Conservation (phyloP, 2,329 filamentous ascomycete genomes). For the Penicillium italicum region DNA sequence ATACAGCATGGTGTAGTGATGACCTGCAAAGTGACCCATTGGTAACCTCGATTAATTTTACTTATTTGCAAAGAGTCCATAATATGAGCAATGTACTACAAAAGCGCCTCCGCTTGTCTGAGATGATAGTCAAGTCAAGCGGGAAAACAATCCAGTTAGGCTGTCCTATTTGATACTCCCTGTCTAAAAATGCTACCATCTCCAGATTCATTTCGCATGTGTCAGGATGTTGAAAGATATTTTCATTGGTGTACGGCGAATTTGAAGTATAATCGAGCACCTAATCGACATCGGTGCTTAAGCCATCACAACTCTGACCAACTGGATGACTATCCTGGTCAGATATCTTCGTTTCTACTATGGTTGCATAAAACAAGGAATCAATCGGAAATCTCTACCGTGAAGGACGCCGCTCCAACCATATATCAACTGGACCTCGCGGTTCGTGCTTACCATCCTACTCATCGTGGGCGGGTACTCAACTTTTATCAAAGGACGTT, state of each 20-base stretch:
- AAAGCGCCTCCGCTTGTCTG: neutral
- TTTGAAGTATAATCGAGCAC: neutral
- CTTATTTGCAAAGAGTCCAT: neutral
- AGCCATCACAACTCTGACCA: neutral
- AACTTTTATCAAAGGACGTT: constrained; percentile 13
- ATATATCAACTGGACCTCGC: neutral
- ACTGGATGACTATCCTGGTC: neutral
- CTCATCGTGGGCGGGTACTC: neutral
- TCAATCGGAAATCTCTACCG: neutral
- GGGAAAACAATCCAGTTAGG: neutral
- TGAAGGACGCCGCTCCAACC: neutral
- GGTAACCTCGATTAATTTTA: neutral
- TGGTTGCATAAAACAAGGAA: neutral
- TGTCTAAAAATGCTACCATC: neutral
- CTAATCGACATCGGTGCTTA: neutral
- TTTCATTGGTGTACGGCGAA: neutral
- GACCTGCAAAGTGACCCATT: neutral
- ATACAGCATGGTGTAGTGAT: neutral
- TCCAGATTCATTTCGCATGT: too few relatives aligned
- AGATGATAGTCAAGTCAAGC: neutral
- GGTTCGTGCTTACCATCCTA: neutral
- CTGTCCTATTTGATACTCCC: neutral
- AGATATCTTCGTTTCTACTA: constrained; percentile 3
- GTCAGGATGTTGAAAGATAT: neutral
- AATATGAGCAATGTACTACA: neutral